Conservation (phyloP, 148 eudicot species). For the Cornus suecica region DNA sequence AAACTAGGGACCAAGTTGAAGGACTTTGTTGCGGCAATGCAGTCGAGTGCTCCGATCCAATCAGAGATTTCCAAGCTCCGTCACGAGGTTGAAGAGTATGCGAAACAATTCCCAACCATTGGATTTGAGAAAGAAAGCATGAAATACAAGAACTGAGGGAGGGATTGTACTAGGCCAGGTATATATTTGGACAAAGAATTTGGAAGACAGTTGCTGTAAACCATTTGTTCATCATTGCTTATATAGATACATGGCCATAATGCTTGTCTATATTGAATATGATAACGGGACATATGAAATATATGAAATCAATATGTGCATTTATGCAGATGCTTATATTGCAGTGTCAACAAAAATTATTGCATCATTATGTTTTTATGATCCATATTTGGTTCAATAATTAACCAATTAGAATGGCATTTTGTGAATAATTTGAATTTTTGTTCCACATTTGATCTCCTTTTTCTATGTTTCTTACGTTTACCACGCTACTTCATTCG, state of each 20-base stretch:
- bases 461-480: too few species aligned
- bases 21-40: constrained; percentile 81
- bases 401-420: too few species aligned
- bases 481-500: too few species aligned
- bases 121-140: constrained; percentile 90
- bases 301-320: background rate
- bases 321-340: background rate
- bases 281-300: too few species aligned
- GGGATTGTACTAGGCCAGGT: constrained; percentile 10
- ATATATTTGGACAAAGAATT: background rate
- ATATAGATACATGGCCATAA: background rate
- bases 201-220: background rate
- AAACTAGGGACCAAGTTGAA: constrained; percentile 84
- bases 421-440: too few species aligned
- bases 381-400: too few species aligned
- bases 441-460: too few species aligned
- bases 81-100: constrained; percentile 84
- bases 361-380: background rate
- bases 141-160: constrained; percentile 83
- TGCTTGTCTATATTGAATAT: background rate
- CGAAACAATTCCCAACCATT: constrained; percentile 95
- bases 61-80: constrained; percentile 81
- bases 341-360: background rate
- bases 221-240: background rate
- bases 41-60: constrained; percentile 51